phyloP scores from a whole-genome alignment of 805 yeast species.

The Candida methanosorbosa region DNA sequence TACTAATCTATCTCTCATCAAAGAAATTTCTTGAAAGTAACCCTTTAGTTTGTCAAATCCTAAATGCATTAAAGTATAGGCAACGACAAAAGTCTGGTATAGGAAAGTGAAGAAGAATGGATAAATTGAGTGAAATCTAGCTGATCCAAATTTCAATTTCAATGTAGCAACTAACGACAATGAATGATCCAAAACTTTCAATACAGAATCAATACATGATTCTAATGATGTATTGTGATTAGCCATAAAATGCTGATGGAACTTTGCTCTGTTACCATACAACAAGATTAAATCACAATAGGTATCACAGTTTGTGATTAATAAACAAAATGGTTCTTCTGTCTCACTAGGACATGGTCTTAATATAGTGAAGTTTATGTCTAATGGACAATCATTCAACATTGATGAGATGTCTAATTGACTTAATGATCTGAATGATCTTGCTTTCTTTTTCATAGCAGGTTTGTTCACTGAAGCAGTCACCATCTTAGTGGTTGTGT shows the following conservation, averaged over 20 bases:
- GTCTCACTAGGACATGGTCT: constrained; percentile 16
- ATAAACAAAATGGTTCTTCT: constrained; percentile 17
- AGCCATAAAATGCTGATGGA: constrained; percentile 42
- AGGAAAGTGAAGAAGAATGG: constrained; percentile 42
- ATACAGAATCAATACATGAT: constrained; percentile 28
- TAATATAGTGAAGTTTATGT: constrained; percentile 20
- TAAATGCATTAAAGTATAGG: constrained; percentile 38
- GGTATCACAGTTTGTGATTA: constrained; percentile 27
- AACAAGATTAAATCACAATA: constrained; percentile 36
- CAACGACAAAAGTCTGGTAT: constrained; percentile 43
- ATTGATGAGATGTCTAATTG: constrained; percentile 11
- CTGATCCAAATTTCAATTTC: constrained; percentile 19
- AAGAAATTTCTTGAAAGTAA: constrained; percentile 17
- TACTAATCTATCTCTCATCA: constrained; percentile 19
- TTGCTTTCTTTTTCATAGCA: constrained; percentile 5
- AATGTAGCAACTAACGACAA: constrained; percentile 26
- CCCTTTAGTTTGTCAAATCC: constrained; percentile 24
- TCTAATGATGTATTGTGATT: constrained; percentile 27
- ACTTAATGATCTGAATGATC: constrained; percentile 11
- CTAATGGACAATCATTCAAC: constrained; percentile 20
- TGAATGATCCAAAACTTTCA: constrained; percentile 29
- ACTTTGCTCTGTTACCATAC: constrained; percentile 42
- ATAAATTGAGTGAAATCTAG: constrained; percentile 27
- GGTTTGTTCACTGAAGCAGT: too few species aligned
- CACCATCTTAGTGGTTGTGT: constrained; percentile 6